A percentile compares a stretch with the other conserved stretches of the same genome.
These are phyloP conservation scores for Skeletonema marinoi DNA, from an alignment of 108 stramenopile genomes.

Conservation along the genomic window DNA sequence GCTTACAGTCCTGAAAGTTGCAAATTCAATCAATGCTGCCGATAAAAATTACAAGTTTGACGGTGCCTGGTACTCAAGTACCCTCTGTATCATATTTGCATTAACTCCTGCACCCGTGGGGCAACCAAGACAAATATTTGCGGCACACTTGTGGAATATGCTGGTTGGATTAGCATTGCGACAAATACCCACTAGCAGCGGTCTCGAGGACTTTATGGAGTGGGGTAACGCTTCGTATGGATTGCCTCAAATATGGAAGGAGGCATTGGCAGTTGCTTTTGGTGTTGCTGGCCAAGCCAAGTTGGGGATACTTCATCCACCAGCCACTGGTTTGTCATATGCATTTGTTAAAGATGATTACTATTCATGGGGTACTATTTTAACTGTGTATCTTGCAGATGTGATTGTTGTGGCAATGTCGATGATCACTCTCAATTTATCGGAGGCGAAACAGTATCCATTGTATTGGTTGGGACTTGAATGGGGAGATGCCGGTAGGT, in stretches of 20 bases:
- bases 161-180: conserved; percentile 12
- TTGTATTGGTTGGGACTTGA: conserved; percentile 22
- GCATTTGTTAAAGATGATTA: conserved; percentile 1
- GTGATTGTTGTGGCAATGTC: conserved; percentile 1
- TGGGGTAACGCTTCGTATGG: background rate
- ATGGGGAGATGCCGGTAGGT: background rate
- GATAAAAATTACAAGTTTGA: background rate
- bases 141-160: conserved; percentile 31
- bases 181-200: conserved; percentile 11
- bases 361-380: conserved; percentile 20
- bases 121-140: conserved; percentile 28
- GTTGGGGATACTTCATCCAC: conserved; percentile 33
- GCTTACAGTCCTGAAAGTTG: conserved; percentile 8
- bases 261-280: conserved; percentile 17
- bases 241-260: conserved; percentile 20
- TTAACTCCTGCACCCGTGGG: conserved; percentile 47
- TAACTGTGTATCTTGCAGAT: conserved; percentile 5
- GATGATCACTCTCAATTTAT: conserved; percentile 22
- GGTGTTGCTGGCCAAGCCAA: conserved; percentile 30
- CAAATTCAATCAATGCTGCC: background rate
- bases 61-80: conserved; percentile 14
- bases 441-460: conserved; percentile 23
- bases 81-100: conserved; percentile 32
- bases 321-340: conserved; percentile 20
- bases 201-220: background rate